Conservation (phyloP, 495 filamentous ascomycete species). For the Usnea hakonensis region DNA sequence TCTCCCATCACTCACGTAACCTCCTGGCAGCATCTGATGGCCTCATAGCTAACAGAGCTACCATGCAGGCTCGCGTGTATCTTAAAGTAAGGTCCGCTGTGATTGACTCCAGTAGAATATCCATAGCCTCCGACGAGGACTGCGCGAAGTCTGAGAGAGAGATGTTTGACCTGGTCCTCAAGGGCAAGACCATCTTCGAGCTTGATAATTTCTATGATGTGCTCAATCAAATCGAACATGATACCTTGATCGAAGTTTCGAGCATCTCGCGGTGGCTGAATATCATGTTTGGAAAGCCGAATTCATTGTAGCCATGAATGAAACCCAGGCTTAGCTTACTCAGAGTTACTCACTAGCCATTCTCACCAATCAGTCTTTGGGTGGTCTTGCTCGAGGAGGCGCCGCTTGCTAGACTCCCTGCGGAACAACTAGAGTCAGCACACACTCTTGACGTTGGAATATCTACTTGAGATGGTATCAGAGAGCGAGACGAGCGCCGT, state of each 20-base stretch:
- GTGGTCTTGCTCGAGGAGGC: neutral
- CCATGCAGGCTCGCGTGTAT: conserved; percentile 23
- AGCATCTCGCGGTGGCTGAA: conserved; percentile 15
- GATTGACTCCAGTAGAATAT: conserved; percentile 36
- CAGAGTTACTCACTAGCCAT: neutral
- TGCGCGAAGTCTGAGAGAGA: conserved; percentile 33
- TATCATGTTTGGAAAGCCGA: conserved; percentile 12
- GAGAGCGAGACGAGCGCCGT: neutral
- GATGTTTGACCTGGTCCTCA: conserved; percentile 25
- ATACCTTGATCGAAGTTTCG: neutral
- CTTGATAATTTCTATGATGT: conserved; percentile 23
- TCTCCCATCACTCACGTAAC: neutral
- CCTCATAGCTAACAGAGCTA: conserved; percentile 12
- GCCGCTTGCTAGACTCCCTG: conserved; percentile 3
- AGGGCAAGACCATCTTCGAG: conserved; percentile 38
- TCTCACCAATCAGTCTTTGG: neutral
- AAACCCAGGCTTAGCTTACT: neutral
- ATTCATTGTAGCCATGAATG: neutral
- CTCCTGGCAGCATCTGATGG: neutral
- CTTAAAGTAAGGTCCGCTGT: conserved; percentile 21
- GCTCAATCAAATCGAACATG: conserved; percentile 2
- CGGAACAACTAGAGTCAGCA: neutral
- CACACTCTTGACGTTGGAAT: neutral
- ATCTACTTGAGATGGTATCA: neutral
- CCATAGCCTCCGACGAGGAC: conserved; percentile 31